phyloP scores from a whole-genome alignment of 257 asterid genomes.

The Apocynum venetum region DNA sequence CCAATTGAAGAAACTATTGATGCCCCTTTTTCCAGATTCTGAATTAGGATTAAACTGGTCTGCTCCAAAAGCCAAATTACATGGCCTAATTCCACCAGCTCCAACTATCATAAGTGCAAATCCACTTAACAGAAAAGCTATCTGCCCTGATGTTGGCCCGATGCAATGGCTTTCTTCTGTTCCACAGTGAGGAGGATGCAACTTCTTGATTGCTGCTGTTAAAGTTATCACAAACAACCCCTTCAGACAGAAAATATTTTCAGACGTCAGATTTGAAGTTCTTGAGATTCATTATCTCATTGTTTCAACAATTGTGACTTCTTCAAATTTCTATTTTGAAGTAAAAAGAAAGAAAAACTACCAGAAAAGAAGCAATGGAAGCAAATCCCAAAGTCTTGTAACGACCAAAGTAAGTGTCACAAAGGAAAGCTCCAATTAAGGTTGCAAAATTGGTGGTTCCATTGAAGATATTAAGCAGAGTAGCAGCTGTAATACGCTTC shows the following conservation, averaged over 20 bases:
- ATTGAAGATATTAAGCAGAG: constrained; percentile 48
- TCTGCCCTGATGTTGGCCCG: constrained; percentile 49
- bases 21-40: constrained; percentile 59
- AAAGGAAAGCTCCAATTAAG: constrained; percentile 58
- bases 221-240: constrained; percentile 46
- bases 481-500: constrained; percentile 50
- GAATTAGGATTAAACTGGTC: constrained; percentile 77
- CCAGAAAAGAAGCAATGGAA: constrained; percentile 51
- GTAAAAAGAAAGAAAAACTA: constrained; percentile 14
- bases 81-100: constrained; percentile 82
- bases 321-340: not conserved
- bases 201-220: constrained; percentile 56
- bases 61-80: constrained; percentile 77
- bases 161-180: constrained; percentile 26
- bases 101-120: constrained; percentile 58
- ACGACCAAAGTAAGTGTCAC: constrained; percentile 70
- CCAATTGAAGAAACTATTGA: constrained; percentile 83
- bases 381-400: constrained; percentile 59
- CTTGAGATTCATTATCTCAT: not conserved
- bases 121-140: constrained; percentile 54
- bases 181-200: constrained; percentile 60
- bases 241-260: constrained; percentile 17
- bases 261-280: not conserved
- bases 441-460: constrained; percentile 75
- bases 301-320: not conserved